Evolutionary conservation across 768 basidiomycete genomes (phyloP).

Genomic region (Auricularia sp.): DNA sequence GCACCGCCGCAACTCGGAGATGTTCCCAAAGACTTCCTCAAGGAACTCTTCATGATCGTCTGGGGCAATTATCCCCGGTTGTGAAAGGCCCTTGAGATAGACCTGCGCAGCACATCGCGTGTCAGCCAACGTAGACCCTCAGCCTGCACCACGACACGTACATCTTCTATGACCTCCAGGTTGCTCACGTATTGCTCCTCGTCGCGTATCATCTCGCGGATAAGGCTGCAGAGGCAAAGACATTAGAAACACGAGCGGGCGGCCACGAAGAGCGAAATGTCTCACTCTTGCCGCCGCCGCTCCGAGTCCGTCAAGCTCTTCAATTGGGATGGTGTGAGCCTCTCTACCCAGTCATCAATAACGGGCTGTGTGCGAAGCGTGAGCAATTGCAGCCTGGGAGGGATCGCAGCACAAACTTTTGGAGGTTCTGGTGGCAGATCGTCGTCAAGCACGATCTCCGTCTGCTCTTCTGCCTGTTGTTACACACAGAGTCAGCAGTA

Average conservation of each 20-base stretch:
- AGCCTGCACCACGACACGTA: slow-evolving; percentile 28
- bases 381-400: not conserved
- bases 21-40: slow-evolving; percentile 83
- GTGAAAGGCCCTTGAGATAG: slow-evolving; percentile 39
- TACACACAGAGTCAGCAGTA: not conserved
- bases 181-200: slow-evolving; percentile 88
- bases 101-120: slow-evolving; percentile 10
- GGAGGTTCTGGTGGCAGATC: not conserved
- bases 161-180: slow-evolving; percentile 69
- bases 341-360: not conserved
- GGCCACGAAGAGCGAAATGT: not conserved
- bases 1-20: slow-evolving; percentile 76
- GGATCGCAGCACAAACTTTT: not conserved
- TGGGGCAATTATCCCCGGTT: slow-evolving; percentile 38
- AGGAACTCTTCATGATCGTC: slow-evolving; percentile 71
- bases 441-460: not conserved
- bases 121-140: not conserved
- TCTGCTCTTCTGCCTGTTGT: not conserved
- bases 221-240: slow-evolving; percentile 34
- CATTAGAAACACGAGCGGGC: not conserved
- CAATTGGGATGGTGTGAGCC: not conserved
- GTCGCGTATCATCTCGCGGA: slow-evolving; percentile 79
- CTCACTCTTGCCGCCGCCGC: not conserved
- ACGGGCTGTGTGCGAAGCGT: not conserved
- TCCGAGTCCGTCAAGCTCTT: not conserved